Percentiles rank a stretch among this genome's conserved stretches.
These are phyloP conservation scores for Geosmithia putterillii DNA, from an alignment of 2,329 filamentous ascomycete species.

Conservation along the genomic window DNA sequence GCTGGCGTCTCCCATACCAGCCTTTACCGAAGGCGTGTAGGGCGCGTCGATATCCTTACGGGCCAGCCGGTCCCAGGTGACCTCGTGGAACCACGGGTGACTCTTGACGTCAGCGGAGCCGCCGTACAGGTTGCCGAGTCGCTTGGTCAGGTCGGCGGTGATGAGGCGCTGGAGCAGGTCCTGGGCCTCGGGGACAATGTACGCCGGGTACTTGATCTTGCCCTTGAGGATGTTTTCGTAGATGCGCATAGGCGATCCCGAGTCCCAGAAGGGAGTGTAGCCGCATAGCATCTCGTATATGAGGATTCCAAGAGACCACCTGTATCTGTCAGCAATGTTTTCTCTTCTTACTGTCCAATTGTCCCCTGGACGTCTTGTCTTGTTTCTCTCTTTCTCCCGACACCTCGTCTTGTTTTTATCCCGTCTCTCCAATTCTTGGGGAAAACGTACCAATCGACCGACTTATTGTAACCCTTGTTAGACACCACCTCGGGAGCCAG, in stretches of 20 bases:
- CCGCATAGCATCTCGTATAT: conserved; percentile 99
- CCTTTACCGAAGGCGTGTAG: conserved; percentile 91
- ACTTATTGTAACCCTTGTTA: conserved; percentile 99
- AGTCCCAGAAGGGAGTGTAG: conserved; percentile 98
- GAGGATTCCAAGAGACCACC: conserved; percentile 96
- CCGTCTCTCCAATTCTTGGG: not conserved
- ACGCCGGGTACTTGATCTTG: conserved; percentile 90
- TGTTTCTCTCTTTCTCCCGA: not conserved
- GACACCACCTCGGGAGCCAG: conserved; percentile 96
- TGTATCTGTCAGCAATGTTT: conserved; percentile 22
- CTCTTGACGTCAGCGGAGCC: conserved; percentile 88
- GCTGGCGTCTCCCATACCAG: conserved; percentile 86
- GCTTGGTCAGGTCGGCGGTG: conserved; percentile 87
- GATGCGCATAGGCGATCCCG: conserved; percentile 95
- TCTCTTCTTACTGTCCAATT: not conserved
- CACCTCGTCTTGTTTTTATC: not conserved
- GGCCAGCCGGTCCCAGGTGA: conserved; percentile 89
- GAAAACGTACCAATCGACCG: conserved; percentile 79
- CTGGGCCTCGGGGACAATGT: conserved; percentile 89
- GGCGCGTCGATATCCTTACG: conserved; percentile 97
- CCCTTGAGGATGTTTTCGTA: conserved; percentile 98
- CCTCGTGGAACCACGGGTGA: conserved; percentile 92
- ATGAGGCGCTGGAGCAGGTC: conserved; percentile 88
- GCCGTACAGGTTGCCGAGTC: conserved; percentile 84
- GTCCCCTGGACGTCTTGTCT: not conserved